A percentile compares a stretch with the other conserved stretches of the same genome.
These are phyloP conservation scores for Podila minutissima DNA, from an alignment of 192 early-diverging fungal genomes.

Conservation along the genomic window DNA sequence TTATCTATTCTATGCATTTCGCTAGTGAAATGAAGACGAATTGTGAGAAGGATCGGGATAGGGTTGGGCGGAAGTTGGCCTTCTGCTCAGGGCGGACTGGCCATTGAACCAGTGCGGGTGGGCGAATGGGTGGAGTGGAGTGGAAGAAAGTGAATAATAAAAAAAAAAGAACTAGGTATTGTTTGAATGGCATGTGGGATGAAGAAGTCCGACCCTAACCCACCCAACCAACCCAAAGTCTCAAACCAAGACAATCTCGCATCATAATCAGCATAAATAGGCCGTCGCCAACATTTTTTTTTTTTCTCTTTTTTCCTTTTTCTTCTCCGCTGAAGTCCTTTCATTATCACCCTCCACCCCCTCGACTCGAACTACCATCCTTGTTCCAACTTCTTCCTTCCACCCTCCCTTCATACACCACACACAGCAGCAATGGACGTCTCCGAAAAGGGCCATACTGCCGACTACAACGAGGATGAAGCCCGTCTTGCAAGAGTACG, in stretches of 20 bases:
- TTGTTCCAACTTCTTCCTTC: background rate
- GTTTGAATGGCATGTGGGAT: background rate
- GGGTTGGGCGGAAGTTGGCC: background rate
- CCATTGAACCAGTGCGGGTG: background rate
- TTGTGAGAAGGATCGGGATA: background rate
- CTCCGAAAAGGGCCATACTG: conserved; percentile 35
- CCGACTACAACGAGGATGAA: conserved; percentile 46
- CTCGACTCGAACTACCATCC: too few species aligned
- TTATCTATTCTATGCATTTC: too few species aligned
- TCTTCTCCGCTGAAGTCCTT: background rate
- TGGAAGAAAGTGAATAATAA: background rate
- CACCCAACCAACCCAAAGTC: too few species aligned
- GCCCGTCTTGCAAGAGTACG: conserved; percentile 39
- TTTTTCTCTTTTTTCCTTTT: conserved; percentile 1
- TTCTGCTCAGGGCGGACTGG: background rate
- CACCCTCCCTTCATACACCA: background rate
- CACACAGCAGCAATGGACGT: conserved; percentile 13
- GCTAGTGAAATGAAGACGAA: background rate
- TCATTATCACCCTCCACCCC: background rate
- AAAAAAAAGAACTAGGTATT: background rate
- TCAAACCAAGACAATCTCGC: background rate
- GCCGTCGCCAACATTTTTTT: background rate
- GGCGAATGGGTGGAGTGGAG: background rate
- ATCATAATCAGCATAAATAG: background rate
- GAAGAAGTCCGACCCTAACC: background rate